phyloP scores from a whole-genome alignment of 2,329 filamentous ascomycete genomes.

The Diaporthe velutina region DNA sequence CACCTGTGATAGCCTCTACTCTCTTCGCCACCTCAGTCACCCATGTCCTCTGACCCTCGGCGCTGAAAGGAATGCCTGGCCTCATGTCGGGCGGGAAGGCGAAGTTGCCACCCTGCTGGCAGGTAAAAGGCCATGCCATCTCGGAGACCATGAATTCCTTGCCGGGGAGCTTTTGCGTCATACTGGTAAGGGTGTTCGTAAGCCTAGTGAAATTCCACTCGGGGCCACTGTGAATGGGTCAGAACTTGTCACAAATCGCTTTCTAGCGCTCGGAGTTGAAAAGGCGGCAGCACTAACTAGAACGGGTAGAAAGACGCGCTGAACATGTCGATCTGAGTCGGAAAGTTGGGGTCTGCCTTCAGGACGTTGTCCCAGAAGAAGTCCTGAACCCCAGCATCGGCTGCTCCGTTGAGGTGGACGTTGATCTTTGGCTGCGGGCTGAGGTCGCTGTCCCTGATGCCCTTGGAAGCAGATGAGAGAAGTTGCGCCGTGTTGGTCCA shows the following conservation, averaged over 20 bases:
- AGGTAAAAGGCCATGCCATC: conserved; percentile 77
- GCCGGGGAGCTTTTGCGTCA: conserved; percentile 45
- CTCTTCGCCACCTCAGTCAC: conserved; percentile 70
- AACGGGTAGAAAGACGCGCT: conserved; percentile 65
- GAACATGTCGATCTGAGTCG: conserved; percentile 76
- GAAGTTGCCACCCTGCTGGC: conserved; percentile 65
- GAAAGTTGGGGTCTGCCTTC: conserved; percentile 60
- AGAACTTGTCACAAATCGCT: background rate
- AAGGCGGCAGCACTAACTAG: background rate
- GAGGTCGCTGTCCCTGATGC: conserved; percentile 73
- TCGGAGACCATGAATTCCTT: conserved; percentile 78
- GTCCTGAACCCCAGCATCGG: conserved; percentile 75
- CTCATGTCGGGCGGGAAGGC: conserved; percentile 72
- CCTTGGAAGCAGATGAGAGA: conserved; percentile 73
- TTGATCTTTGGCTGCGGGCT: conserved; percentile 74
- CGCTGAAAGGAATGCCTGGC: conserved; percentile 69
- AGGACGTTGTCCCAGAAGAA: conserved; percentile 72
- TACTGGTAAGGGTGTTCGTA: background rate
- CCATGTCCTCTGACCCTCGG: conserved; percentile 73
- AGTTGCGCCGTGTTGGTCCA: conserved; percentile 73
- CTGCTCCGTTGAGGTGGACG: conserved; percentile 83
- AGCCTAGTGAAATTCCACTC: conserved; percentile 28
- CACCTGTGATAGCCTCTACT: conserved; percentile 65
- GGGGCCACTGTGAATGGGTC: background rate
- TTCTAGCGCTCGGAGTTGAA: too few relatives aligned